Evolutionary conservation across 768 basidiomycete species (phyloP).

Genomic region (Cystofilobasidium ferigula): DNA sequence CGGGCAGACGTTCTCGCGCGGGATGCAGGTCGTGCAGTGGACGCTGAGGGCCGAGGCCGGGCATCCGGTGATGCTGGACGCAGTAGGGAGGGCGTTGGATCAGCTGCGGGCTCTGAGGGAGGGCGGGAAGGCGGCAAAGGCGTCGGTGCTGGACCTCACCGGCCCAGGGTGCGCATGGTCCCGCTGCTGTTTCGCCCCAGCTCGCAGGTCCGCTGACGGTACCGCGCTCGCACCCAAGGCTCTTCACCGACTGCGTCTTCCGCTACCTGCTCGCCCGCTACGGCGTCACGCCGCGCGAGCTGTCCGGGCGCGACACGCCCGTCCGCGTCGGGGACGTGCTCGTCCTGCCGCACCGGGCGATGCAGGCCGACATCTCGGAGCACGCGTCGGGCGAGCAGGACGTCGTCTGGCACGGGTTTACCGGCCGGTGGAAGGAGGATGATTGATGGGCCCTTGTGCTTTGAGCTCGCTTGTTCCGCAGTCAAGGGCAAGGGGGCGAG

Average conservation of each 20-base stretch:
- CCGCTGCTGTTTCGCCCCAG: neutral
- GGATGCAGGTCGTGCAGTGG: slow-evolving; percentile 17
- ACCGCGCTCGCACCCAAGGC: neutral
- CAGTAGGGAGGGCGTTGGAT: neutral
- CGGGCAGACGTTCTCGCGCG: slow-evolving; percentile 1
- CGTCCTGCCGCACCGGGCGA: slow-evolving; percentile 9
- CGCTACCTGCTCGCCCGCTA: slow-evolving; percentile 17
- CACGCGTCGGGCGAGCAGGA: slow-evolving; percentile 11
- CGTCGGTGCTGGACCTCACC: neutral
- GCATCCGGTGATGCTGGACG: neutral
- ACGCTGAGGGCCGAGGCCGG: neutral
- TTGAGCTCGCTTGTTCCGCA: neutral
- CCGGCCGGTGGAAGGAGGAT: neutral
- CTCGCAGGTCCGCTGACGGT: neutral
- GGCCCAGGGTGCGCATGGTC: neutral
- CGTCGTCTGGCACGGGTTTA: slow-evolving; percentile 5
- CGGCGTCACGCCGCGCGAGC: slow-evolving; percentile 14
- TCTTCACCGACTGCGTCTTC: slow-evolving; percentile 22
- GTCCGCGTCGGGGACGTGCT: slow-evolving; percentile 20
- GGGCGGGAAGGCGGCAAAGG: neutral
- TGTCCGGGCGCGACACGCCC: slow-evolving; percentile 5
- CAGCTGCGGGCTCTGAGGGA: neutral
- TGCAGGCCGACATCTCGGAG: slow-evolving; percentile 24
- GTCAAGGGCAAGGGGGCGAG: too few species aligned
- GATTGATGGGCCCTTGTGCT: neutral